These are phyloP conservation scores for Ilyonectria robusta DNA, from an alignment of 2,329 filamentous ascomycete genomes.

Conservation along the genomic window DNA sequence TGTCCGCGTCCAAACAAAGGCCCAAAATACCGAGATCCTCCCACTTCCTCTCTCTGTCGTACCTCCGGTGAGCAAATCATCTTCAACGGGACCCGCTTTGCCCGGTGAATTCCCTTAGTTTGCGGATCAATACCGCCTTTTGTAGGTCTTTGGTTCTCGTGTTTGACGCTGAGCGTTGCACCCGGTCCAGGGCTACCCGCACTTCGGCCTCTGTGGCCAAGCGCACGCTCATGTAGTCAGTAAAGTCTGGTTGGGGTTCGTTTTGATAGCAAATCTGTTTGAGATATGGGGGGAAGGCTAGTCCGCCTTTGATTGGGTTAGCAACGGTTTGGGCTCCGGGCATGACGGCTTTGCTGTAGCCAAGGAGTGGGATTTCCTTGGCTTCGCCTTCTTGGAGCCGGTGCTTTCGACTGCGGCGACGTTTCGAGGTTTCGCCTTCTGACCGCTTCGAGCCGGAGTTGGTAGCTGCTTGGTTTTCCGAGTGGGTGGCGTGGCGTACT, in stretches of 20 bases:
- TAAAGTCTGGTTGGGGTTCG: constrained; percentile 1
- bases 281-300: constrained; percentile 33
- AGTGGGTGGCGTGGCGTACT: constrained; percentile 45
- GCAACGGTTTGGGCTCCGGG: constrained; percentile 11
- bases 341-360: constrained; percentile 7
- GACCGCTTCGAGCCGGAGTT: constrained; percentile 24
- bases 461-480: constrained; percentile 32
- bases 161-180: constrained; percentile 59
- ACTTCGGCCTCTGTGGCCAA: constrained; percentile 75
- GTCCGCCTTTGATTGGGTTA: not conserved
- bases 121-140: constrained; percentile 39
- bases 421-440: constrained; percentile 26
- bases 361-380: constrained; percentile 5
- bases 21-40: constrained; percentile 25
- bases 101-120: constrained; percentile 35
- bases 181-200: constrained; percentile 72
- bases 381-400: constrained; percentile 23
- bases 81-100: constrained; percentile 18
- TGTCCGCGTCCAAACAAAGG: constrained; percentile 29
- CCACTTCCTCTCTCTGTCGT: constrained; percentile 18
- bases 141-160: constrained; percentile 40
- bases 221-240: constrained; percentile 52
- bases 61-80: constrained; percentile 31
- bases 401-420: constrained; percentile 14
- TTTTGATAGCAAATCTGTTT: constrained; percentile 33